phyloP scores from a whole-genome alignment of 805 yeast genomes.

The Nakazawaea populi region DNA sequence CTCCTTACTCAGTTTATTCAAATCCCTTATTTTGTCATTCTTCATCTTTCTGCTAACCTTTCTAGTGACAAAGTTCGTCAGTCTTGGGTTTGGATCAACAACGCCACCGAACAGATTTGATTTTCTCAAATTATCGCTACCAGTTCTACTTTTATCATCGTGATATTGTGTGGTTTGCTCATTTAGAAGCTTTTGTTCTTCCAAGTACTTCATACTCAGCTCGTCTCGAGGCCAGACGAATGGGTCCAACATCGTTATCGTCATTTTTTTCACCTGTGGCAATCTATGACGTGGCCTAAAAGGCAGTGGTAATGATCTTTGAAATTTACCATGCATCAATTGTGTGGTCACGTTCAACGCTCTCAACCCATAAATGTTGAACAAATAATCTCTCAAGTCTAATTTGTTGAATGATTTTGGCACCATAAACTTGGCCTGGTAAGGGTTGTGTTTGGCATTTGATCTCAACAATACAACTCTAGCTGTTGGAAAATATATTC shows the following conservation, averaged over 20 bases:
- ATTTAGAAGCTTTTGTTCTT: constrained; percentile 25
- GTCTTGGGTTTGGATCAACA: constrained; percentile 44
- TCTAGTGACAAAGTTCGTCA: constrained; percentile 60
- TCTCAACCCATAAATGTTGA: constrained; percentile 83
- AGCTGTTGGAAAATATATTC: constrained; percentile 82
- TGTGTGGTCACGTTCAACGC: constrained; percentile 88
- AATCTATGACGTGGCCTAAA: constrained; percentile 65
- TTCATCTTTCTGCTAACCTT: constrained; percentile 37
- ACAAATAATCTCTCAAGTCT: constrained; percentile 90
- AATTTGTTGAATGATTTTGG: constrained; percentile 91
- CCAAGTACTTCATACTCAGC: constrained; percentile 21
- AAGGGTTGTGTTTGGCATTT: constrained; percentile 94
- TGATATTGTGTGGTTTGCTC: constrained; percentile 47
- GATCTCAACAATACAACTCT: constrained; percentile 78
- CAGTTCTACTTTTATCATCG: constrained; percentile 43
- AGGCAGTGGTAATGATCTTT: constrained; percentile 46
- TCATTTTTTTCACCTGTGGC: constrained; percentile 90
- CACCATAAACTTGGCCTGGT: constrained; percentile 92
- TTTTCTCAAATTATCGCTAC: constrained; percentile 67
- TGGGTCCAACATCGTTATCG: constrained; percentile 92
- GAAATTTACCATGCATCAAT: constrained; percentile 65
- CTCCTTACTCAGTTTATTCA: constrained; percentile 16
- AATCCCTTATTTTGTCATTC: constrained; percentile 36
- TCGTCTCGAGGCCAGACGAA: constrained; percentile 86
- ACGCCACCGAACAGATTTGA: constrained; percentile 72